Evolutionary conservation across 1,284 basidiomycete species (phyloP).

Genomic region (Phellinidium pouzarii): DNA sequence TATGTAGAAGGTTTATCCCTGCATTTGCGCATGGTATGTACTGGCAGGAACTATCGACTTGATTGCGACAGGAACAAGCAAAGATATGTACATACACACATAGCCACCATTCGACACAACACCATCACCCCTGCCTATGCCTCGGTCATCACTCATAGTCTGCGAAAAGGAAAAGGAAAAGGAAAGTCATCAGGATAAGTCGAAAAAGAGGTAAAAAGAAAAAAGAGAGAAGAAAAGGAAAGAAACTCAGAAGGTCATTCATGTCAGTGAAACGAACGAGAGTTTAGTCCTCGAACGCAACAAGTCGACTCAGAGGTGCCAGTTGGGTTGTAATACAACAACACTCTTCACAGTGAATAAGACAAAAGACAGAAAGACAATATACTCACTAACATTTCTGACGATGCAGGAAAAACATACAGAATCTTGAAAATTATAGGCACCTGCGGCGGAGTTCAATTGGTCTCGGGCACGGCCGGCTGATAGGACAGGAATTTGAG

Average conservation of each 20-base stretch:
- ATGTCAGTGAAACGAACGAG: conserved; percentile 17
- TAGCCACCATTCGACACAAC: too few species aligned
- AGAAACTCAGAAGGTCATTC: conserved; percentile 20
- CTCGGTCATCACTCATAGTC: too few species aligned
- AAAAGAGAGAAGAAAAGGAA: not conserved
- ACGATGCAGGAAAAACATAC: not conserved
- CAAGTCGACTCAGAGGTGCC: conserved; percentile 21
- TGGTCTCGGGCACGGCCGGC: not conserved
- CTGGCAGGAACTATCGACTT: too few species aligned
- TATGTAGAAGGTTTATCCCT: too few species aligned
- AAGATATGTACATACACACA: too few species aligned
- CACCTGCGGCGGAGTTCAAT: not conserved
- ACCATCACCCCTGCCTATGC: too few species aligned
- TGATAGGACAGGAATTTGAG: not conserved
- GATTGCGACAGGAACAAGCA: too few species aligned
- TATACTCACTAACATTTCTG: not conserved
- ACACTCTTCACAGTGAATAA: conserved; percentile 17
- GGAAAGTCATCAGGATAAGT: not conserved
- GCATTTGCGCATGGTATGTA: too few species aligned
- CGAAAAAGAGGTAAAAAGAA: not conserved
- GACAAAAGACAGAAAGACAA: not conserved
- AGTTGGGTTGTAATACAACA: conserved; percentile 18
- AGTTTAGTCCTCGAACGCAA: conserved; percentile 4
- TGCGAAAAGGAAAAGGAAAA: not conserved
- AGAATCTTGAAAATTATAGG: not conserved